Percentiles rank a stretch among this genome's conserved stretches.
phyloP scores from a whole-genome alignment of 495 filamentous ascomycete genomes.

The Diplogelasinospora grovesii region DNA sequence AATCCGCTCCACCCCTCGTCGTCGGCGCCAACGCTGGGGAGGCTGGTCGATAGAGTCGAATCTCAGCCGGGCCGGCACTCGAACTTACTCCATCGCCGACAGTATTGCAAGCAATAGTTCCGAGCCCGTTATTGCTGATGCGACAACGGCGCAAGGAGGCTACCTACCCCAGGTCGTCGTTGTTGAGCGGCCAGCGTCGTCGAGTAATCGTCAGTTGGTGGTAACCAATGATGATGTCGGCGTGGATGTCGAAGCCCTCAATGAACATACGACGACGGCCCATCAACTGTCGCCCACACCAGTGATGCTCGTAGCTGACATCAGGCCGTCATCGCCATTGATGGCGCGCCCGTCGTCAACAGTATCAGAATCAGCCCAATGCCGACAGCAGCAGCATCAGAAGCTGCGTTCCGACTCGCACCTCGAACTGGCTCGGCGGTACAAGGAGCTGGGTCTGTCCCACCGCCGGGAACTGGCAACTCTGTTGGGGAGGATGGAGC shows the following conservation, averaged over 20 bases:
- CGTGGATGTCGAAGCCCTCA: neutral
- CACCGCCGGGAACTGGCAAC: constrained; percentile 28
- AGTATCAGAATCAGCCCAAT: neutral
- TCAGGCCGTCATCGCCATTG: constrained; percentile 10
- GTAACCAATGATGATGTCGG: neutral
- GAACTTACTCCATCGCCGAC: constrained; percentile 2
- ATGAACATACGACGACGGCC: neutral
- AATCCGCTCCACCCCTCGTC: too few species aligned
- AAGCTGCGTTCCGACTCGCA: constrained; percentile 12
- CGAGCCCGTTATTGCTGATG: constrained; percentile 3
- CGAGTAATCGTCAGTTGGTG: neutral
- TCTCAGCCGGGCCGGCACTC: neutral
- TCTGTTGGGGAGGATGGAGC: constrained; percentile 19
- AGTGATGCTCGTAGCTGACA: constrained; percentile 18
- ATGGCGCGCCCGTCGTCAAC: neutral
- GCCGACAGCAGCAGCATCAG: neutral
- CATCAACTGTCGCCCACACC: constrained; percentile 6
- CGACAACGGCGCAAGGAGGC: neutral
- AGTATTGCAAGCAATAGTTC: constrained; percentile 2
- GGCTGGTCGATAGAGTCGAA: neutral
- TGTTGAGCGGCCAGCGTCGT: neutral
- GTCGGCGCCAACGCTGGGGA: constrained; percentile 1
- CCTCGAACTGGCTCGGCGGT: constrained; percentile 21
- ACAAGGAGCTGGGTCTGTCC: constrained; percentile 25
- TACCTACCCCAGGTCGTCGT: neutral